A percentile compares a stretch with the other conserved stretches of the same genome.
Evolutionary conservation across 805 yeast species (phyloP).

Genomic region (Cyberlindnera mycetangii): DNA sequence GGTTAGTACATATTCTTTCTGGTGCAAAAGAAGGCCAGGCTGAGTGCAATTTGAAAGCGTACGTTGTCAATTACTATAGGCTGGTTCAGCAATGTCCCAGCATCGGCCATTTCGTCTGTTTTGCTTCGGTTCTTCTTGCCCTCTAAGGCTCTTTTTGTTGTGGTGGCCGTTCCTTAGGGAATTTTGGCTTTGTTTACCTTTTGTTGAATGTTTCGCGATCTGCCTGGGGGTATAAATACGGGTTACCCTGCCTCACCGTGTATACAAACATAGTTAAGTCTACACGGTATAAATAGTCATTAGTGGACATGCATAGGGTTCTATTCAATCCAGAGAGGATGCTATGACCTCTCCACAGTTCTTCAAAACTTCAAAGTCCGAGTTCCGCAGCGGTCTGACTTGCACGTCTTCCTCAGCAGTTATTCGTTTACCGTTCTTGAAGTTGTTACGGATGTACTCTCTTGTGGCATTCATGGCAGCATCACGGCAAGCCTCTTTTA

Average conservation of each 20-base stretch:
- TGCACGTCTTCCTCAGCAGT: slow-evolving; percentile 37
- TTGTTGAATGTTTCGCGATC: not conserved
- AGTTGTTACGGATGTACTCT: slow-evolving; percentile 68
- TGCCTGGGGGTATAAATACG: no score
- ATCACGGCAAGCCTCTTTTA: slow-evolving; percentile 86
- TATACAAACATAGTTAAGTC: no score
- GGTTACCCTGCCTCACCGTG: no score
- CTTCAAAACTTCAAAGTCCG: slow-evolving; percentile 44
- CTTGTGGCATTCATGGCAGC: slow-evolving; percentile 90
- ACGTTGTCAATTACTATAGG: slow-evolving; percentile 74
- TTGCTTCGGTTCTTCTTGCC: not conserved
- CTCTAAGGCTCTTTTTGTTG: not conserved
- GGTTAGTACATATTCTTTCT: no score
- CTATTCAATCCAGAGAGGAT: slow-evolving; percentile 6
- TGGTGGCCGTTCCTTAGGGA: not conserved
- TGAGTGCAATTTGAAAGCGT: slow-evolving; percentile 11
- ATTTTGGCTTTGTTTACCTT: slow-evolving; percentile 12
- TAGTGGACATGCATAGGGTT: no score
- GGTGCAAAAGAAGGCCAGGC: no score
- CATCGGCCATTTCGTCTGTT: slow-evolving; percentile 11
- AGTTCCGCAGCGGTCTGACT: slow-evolving; percentile 58
- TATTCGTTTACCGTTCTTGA: slow-evolving; percentile 30
- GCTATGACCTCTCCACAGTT: not conserved
- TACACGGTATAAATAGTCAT: no score
- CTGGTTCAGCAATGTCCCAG: slow-evolving; percentile 48